Percentiles rank a stretch among this genome's conserved stretches.
phyloP scores from a whole-genome alignment of 1,284 basidiomycete genomes.

The Heterobasidion annosum region DNA sequence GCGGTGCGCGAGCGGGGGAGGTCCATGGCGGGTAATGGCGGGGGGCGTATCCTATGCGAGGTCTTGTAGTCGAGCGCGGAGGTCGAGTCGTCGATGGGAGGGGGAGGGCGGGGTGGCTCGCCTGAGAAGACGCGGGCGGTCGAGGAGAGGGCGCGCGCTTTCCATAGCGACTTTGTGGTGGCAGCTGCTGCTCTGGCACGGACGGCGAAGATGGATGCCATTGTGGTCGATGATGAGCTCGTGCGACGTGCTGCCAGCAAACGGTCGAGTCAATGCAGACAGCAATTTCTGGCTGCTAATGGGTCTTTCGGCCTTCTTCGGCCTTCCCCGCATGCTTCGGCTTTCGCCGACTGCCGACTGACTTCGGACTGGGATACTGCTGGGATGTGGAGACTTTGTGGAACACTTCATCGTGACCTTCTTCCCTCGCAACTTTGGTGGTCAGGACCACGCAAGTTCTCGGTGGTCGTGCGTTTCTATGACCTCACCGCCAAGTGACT shows the following conservation, averaged over 20 bases:
- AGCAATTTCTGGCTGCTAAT: background rate
- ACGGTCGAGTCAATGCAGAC: background rate
- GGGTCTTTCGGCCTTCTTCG: background rate
- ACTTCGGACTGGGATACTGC: no score
- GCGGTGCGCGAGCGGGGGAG: constrained; percentile 70
- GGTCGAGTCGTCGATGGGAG: constrained; percentile 81
- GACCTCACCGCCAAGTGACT: no score
- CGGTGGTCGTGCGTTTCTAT: no score
- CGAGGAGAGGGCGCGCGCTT: constrained; percentile 25
- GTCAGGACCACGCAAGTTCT: no score
- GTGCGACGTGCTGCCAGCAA: background rate
- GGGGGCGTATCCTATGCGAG: constrained; percentile 60
- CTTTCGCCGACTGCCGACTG: background rate
- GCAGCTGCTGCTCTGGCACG: constrained; percentile 7
- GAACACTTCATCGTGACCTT: no score
- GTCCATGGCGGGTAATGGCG: constrained; percentile 71
- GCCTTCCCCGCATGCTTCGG: background rate
- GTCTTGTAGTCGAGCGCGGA: constrained; percentile 93
- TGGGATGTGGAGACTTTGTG: no score
- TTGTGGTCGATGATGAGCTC: background rate
- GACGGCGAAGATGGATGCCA: constrained; percentile 9
- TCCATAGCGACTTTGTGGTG: constrained; percentile 3
- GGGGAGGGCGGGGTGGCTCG: constrained; percentile 40
- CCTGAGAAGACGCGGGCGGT: constrained; percentile 18
- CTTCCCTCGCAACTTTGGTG: no score